Base-by-base conservation (phyloP, 345 rosid species). In the Hibiscus syriacus region DNA sequence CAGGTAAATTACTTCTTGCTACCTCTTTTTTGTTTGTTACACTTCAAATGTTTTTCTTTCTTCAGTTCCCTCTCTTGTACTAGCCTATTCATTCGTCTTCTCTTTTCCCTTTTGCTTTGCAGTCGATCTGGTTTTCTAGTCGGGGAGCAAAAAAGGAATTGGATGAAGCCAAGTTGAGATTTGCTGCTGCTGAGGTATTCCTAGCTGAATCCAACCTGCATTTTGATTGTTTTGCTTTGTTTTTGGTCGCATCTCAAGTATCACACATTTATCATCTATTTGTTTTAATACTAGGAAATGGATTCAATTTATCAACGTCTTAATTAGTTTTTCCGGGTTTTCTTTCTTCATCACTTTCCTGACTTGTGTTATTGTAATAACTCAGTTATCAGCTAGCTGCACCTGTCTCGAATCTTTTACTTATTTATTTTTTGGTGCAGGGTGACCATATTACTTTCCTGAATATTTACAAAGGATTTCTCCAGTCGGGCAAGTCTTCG, bases 371-470 rank as follows among this genome's bases (percentile, higher is more conserved):
- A 16, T 66, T n/a, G n/a, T n/a, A n/a, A n/a, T 63, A 26, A 20
- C 39, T 58, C 32, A 22, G 27, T 30, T 13, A 55, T 64, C 59
- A 19, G 27, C 16, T 23, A 49, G 55, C 39, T 12, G 17, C 27
- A 14, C 49, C 41, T 36, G 10, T 70, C 63, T 29, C 11, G 30
- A 17, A 8, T 73, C 10, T 30, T 64, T 41, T 48, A n/a, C n/a
- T n/a, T n/a, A n/a, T n/a, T n/a, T n/a, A n/a, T 58, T 41, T 6
- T 72, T 12, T 39, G 52, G 68, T 81, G 73, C 87, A 93, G 98
- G 98, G 98, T 20, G 98, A 93, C 74, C 91, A 89, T 79, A 86
- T 93, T 53, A 84, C 97, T n/a, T 93, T 89, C 80, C 78, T 93
- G 38, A 93, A 93, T 76, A 81, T 93, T 67, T 90, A 87, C 86